Percentiles rank a stretch among this genome's conserved stretches.
Conservation (phyloP, 192 early-diverging fungal species). For the Phlyctochytrium planicorne region DNA sequence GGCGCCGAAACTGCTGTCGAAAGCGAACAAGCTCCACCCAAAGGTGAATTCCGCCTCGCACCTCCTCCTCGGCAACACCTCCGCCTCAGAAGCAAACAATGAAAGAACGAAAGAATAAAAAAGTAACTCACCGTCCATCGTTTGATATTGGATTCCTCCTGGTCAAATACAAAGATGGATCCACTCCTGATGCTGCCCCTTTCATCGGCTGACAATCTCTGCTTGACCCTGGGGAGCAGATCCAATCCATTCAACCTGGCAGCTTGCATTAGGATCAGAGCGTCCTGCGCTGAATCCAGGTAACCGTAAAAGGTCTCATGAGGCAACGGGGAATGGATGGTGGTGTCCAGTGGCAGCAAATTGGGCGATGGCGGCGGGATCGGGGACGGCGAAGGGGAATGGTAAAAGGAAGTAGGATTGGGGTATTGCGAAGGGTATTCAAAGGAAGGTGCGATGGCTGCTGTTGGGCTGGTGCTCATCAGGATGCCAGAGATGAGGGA, state of each 20-base stretch:
- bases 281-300: constrained; percentile 74
- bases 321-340: neutral
- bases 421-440: no score
- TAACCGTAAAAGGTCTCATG: constrained; percentile 49
- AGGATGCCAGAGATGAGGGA: no score
- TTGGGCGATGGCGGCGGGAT: no score
- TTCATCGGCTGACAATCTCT: constrained; percentile 73
- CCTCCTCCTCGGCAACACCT: no score
- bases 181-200: constrained; percentile 70
- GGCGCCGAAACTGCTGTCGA: no score
- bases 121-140: constrained; percentile 65
- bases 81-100: no score
- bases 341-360: neutral
- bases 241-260: constrained; percentile 52
- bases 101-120: constrained; percentile 2
- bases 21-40: no score
- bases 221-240: constrained; percentile 63
- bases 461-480: no score
- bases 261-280: constrained; percentile 76
- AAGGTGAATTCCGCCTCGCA: no score
- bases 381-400: no score
- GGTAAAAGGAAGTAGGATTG: no score
- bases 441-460: no score
- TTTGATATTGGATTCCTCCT: constrained; percentile 79
- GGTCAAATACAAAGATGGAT: constrained; percentile 84